phyloP scores from a whole-genome alignment of 495 filamentous ascomycete species.

The Parathielavia appendiculata region DNA sequence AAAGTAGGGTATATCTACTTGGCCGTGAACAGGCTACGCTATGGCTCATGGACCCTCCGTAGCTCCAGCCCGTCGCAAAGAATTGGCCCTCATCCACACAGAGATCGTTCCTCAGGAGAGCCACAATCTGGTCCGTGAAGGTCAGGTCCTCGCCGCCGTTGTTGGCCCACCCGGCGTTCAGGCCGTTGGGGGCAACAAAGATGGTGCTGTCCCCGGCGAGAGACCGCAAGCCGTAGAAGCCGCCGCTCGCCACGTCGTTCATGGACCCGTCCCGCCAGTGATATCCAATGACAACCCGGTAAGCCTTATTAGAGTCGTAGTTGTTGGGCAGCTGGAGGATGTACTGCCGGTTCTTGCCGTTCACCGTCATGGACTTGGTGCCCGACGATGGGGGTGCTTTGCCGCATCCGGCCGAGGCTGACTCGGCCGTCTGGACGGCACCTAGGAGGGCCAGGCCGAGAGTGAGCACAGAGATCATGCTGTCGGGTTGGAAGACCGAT shows the following conservation, averaged over 20 bases:
- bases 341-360: slow-evolving; percentile 31
- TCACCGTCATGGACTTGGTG: slow-evolving; percentile 31
- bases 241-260: slow-evolving; percentile 25
- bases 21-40: slow-evolving; percentile 41
- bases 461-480: slow-evolving; percentile 9
- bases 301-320: slow-evolving; percentile 38
- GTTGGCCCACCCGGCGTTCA: slow-evolving; percentile 45
- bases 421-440: slow-evolving; percentile 5
- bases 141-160: slow-evolving; percentile 39
- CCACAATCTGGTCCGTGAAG: slow-evolving; percentile 38
- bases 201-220: slow-evolving; percentile 40
- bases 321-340: slow-evolving; percentile 38
- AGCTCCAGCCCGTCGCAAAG: slow-evolving; percentile 46
- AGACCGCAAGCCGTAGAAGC: slow-evolving; percentile 36
- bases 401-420: slow-evolving; percentile 38
- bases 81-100: slow-evolving; percentile 41
- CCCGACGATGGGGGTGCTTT: slow-evolving; percentile 33
- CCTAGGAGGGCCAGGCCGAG: slow-evolving; percentile 9
- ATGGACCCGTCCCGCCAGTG: slow-evolving; percentile 41
- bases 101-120: slow-evolving; percentile 35
- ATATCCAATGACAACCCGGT: slow-evolving; percentile 38
- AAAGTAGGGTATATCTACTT: slow-evolving; percentile 18
- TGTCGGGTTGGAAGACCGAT: background rate
- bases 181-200: slow-evolving; percentile 42
- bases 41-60: slow-evolving; percentile 46